Evolutionary conservation across 2,329 filamentous ascomycete genomes (phyloP).

Genomic region (Keithomyces neogunnii): DNA sequence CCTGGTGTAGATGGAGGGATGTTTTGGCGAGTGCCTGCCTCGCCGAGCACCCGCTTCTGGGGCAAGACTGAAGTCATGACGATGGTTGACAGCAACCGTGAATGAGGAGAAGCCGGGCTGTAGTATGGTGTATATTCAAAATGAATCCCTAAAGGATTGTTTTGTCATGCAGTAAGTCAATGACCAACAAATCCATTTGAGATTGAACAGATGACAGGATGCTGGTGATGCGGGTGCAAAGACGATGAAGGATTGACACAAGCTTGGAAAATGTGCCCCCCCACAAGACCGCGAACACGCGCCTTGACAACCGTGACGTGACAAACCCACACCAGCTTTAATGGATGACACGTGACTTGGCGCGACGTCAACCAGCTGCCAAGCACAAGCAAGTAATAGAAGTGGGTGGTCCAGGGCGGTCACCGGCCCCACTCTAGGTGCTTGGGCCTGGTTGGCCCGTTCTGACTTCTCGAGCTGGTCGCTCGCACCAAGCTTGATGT

Average conservation of each 20-base stretch:
- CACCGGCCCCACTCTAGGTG: too few relatives aligned
- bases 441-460: too few relatives aligned
- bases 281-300: slow-evolving; percentile 19
- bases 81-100: background rate
- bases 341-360: slow-evolving; percentile 22
- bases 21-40: slow-evolving; percentile 57
- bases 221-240: background rate
- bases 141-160: background rate
- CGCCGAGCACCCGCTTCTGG: slow-evolving; percentile 66
- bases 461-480: too few relatives aligned
- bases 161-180: background rate
- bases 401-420: too few relatives aligned
- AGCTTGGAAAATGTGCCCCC: background rate
- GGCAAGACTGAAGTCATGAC: slow-evolving; percentile 46
- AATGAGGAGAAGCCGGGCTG: slow-evolving; percentile 1
- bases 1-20: slow-evolving; percentile 45
- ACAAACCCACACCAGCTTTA: slow-evolving; percentile 20
- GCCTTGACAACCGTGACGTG: slow-evolving; percentile 27
- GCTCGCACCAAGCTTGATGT: too few relatives aligned
- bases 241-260: background rate
- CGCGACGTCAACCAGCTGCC: slow-evolving; percentile 5
- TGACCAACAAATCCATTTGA: background rate
- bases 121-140: background rate
- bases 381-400: too few relatives aligned
- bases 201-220: background rate